Conservation (phyloP, 257 asterid genomes). For the Gynochthodes officinalis region DNA sequence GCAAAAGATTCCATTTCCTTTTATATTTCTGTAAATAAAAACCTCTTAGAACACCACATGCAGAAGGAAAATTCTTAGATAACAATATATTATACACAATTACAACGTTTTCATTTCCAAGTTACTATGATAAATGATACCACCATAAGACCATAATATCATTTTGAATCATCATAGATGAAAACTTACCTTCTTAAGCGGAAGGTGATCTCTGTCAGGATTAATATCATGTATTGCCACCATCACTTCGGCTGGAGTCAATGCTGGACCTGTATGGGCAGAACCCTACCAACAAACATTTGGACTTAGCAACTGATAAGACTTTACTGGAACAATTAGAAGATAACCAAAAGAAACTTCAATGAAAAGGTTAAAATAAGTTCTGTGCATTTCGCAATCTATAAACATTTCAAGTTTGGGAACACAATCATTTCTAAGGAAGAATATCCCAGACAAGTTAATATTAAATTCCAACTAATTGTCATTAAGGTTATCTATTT, state of each 20-base stretch:
- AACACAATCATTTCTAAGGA: not conserved
- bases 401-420: not conserved
- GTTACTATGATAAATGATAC: not conserved
- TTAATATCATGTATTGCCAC: conserved; percentile 94
- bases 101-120: not conserved
- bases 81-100: not conserved
- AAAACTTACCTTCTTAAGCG: conserved; percentile 75
- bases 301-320: conserved; percentile 10
- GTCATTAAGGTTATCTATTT: not conserved
- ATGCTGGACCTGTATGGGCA: conserved; percentile 95
- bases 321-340: not conserved
- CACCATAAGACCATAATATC: not conserved
- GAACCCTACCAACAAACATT: conserved; percentile 63
- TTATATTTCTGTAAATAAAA: too few relatives aligned
- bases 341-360: not conserved
- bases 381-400: not conserved
- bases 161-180: not conserved
- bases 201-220: conserved; percentile 85
- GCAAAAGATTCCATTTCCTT: not conserved
- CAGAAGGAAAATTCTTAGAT: not conserved
- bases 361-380: not conserved
- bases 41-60: not conserved
- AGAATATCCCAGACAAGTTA: not conserved
- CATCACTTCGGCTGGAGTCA: conserved; percentile 95
- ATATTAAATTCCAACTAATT: not conserved